A percentile compares a stretch with the other conserved stretches of the same genome.
Evolutionary conservation across 2,329 filamentous ascomycete species (phyloP).

Genomic region (Fusarium acutatum): DNA sequence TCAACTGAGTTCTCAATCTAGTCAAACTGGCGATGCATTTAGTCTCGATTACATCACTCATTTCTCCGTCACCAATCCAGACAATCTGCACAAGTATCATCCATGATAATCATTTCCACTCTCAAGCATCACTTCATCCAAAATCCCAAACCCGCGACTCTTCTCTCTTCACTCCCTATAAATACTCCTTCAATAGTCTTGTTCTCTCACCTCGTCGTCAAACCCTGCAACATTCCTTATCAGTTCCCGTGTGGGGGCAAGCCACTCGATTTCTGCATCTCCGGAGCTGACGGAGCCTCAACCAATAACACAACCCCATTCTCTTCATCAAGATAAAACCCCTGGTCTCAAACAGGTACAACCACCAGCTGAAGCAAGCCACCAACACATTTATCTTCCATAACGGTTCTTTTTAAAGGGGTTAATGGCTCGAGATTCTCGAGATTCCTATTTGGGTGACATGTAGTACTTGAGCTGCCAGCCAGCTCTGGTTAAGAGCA

Average conservation of each 20-base stretch:
- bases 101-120: too few species aligned
- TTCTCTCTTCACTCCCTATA: background rate
- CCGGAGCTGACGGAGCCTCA: background rate
- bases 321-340: background rate
- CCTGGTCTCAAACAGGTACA: background rate
- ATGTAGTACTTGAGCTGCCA: background rate
- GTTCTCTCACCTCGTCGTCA: background rate
- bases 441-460: background rate
- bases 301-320: background rate
- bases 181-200: background rate
- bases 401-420: background rate
- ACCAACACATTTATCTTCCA: background rate
- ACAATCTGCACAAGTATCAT: fast-evolving
- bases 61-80: background rate
- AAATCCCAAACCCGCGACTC: background rate
- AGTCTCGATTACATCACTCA: fast-evolving
- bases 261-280: background rate
- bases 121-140: background rate
- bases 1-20: background rate
- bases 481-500: background rate
- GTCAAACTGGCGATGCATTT: too few species aligned
- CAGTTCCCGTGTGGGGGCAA: background rate
- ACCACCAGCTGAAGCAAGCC: background rate
- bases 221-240: background rate
- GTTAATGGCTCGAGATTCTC: background rate